A percentile compares a stretch with the other conserved stretches of the same genome.
Conservation (phyloP, 1,284 basidiomycete species). For the Heterobasidion parviporum region DNA sequence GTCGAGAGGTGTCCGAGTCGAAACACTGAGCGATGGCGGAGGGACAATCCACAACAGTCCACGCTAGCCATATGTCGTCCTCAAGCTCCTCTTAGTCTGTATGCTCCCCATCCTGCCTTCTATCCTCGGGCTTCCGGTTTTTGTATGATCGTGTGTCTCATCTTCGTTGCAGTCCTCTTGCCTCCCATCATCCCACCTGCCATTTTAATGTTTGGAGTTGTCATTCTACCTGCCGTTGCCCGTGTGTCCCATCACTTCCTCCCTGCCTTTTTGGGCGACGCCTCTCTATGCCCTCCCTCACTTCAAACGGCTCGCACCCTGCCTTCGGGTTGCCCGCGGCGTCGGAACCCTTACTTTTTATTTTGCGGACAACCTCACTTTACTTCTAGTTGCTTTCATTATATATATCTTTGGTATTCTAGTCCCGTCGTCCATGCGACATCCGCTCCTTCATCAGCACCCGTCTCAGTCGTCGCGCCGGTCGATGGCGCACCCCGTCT, state of each 20-base stretch:
- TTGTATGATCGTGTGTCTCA: background rate
- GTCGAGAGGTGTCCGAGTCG: conserved; percentile 67
- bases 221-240: background rate
- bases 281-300: background rate
- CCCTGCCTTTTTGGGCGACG: background rate
- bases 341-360: background rate
- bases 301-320: background rate
- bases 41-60: conserved; percentile 40
- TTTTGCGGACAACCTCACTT: background rate
- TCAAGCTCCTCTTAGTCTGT: background rate
- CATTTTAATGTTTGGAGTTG: background rate
- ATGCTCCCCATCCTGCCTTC: background rate
- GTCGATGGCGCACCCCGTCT: background rate
- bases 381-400: background rate
- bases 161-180: background rate
- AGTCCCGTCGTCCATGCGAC: background rate
- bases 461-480: background rate
- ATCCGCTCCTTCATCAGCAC: background rate
- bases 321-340: background rate
- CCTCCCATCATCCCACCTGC: background rate
- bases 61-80: conserved; percentile 21
- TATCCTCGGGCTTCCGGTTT: background rate
- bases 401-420: conserved; percentile 1
- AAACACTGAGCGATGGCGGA: conserved; percentile 50
- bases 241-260: background rate